Percentiles rank a stretch among this genome's conserved stretches.
Conservation (phyloP, 2,329 filamentous ascomycete species). For the Neonectria coccinea region DNA sequence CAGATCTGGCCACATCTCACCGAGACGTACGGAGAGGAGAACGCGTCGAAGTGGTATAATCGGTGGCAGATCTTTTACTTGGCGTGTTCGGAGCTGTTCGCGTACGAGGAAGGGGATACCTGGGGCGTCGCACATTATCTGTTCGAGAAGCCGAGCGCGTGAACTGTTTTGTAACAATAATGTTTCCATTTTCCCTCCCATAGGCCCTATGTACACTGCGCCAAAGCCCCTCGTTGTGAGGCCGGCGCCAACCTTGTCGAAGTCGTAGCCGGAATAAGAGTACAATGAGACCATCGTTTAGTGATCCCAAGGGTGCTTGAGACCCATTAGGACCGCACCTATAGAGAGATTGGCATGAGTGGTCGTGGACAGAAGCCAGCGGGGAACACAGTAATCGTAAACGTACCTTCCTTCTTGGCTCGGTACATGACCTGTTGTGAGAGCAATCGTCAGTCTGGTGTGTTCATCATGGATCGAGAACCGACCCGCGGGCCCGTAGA, state of each 20-base stretch:
- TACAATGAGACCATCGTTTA: constrained; percentile 57
- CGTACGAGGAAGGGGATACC: constrained; percentile 71
- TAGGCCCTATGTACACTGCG: constrained; percentile 39
- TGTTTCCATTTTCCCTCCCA: constrained; percentile 14
- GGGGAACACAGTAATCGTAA: neutral
- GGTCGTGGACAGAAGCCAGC: neutral
- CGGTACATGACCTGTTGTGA: constrained; percentile 85
- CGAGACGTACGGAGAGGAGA: constrained; percentile 73
- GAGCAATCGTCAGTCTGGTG: constrained; percentile 2
- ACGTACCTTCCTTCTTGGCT: constrained; percentile 89
- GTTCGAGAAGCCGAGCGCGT: constrained; percentile 67
- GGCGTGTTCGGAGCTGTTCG: constrained; percentile 77
- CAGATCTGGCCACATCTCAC: constrained; percentile 72
- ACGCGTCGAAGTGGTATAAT: constrained; percentile 73
- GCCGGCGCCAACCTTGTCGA: constrained; percentile 19
- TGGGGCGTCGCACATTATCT: constrained; percentile 77
- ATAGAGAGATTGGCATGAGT: constrained; percentile 29
- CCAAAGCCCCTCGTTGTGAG: constrained; percentile 14
- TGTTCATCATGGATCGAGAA: neutral
- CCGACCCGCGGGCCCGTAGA: neutral
- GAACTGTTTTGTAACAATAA: neutral
- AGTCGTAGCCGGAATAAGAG: constrained; percentile 31
- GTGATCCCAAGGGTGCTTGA: constrained; percentile 98
- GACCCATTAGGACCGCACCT: constrained; percentile 85
- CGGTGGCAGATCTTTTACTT: constrained; percentile 80